phyloP scores from a whole-genome alignment of 1,139 yeast genomes.

The Taphrina confusa region DNA sequence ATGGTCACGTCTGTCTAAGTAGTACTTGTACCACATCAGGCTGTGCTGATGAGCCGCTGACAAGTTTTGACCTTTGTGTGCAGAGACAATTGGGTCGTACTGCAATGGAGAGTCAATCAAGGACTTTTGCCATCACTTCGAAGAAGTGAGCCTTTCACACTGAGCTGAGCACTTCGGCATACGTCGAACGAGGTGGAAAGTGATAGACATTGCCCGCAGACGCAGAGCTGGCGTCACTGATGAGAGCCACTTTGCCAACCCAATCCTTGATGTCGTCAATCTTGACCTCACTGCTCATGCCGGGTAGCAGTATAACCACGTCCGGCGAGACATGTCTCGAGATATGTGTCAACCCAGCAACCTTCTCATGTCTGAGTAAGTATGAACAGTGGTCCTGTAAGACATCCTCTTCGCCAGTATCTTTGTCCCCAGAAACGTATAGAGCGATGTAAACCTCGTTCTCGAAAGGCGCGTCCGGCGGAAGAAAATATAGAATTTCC shows the following conservation, averaged over 20 bases:
- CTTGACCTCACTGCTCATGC: background rate
- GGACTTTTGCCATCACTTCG: no score
- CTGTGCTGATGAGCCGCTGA: no score
- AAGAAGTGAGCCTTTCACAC: no score
- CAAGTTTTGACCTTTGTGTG: no score
- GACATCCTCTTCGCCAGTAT: background rate
- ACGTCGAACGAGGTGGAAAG: background rate
- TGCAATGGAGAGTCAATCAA: no score
- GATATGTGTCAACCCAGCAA: constrained; percentile 22
- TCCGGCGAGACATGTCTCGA: constrained; percentile 28
- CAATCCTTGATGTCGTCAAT: constrained; percentile 20
- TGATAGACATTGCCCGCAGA: background rate
- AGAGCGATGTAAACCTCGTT: constrained; percentile 4
- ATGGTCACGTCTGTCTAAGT: no score
- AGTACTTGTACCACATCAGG: no score
- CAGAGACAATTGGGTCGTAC: no score
- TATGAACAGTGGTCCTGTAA: constrained; percentile 3
- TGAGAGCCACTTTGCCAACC: constrained; percentile 8
- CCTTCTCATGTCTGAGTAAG: constrained; percentile 21
- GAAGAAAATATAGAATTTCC: background rate
- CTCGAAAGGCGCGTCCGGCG: background rate
- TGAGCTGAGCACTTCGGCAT: background rate
- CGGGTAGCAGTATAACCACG: constrained; percentile 8
- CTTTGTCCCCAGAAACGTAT: background rate
- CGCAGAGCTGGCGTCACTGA: background rate